Evolutionary conservation across 306 rosid species (phyloP).

Genomic region (cucumber (Cucumis sativus)): Cucumber_9930_V3 NC_026657.2:30583001-30583500

Average conservation of each 20-base stretch:
- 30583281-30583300: slow-evolving; percentile 4
- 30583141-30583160: neutral
- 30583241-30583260: neutral
- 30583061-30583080: neutral
- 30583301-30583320: neutral
- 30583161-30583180: neutral
- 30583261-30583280: slow-evolving; percentile 2
- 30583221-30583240: neutral
- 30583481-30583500: neutral
- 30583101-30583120: neutral
- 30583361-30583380: neutral
- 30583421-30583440: neutral
- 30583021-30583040: neutral
- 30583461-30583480: neutral
- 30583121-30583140: neutral
- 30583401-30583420: neutral
- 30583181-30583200: neutral
- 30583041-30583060: neutral
- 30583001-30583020: neutral
- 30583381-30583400: neutral
- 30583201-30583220: neutral
- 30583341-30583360: neutral
- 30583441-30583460: neutral
- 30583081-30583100: neutral
- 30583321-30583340: neutral